phyloP scores from a whole-genome alignment of 495 filamentous ascomycete genomes.

The Alectoria sarmentosa region DNA sequence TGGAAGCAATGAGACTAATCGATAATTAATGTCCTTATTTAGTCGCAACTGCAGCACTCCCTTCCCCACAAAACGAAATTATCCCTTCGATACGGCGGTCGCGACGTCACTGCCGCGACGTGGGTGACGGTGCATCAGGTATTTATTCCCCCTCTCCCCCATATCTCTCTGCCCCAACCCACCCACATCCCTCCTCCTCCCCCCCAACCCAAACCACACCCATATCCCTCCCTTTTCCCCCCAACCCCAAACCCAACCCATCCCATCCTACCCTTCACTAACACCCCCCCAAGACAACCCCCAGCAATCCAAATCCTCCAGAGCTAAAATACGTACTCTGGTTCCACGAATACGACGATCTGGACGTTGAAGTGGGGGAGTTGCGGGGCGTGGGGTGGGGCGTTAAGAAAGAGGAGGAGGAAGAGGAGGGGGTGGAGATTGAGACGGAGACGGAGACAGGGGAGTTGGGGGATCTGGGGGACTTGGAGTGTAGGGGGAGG shows the following conservation, averaged over 20 bases:
- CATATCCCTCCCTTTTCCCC: background rate
- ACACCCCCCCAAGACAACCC: background rate
- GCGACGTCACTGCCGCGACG: background rate
- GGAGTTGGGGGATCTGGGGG: background rate
- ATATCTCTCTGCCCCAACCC: no score
- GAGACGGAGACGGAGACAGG: background rate
- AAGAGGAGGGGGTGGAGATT: background rate
- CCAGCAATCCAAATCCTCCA: background rate
- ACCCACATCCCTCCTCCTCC: background rate
- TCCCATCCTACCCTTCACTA: no score
- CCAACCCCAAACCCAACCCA: no score
- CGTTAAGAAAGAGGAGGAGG: background rate
- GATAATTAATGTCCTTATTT: background rate
- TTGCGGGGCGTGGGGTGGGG: background rate
- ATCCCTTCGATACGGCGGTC: background rate
- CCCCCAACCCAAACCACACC: no score
- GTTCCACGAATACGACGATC: slow-evolving; percentile 3
- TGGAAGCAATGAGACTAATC: no score
- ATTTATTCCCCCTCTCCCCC: background rate
- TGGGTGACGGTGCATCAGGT: background rate
- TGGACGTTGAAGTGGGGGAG: slow-evolving; percentile 1
- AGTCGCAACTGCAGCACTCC: background rate
- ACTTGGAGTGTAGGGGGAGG: no score
- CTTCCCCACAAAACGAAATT: background rate
- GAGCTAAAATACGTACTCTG: background rate